Evolutionary conservation across 257 asterid species (phyloP).

Genomic region (Nicotiana otophora): DNA sequence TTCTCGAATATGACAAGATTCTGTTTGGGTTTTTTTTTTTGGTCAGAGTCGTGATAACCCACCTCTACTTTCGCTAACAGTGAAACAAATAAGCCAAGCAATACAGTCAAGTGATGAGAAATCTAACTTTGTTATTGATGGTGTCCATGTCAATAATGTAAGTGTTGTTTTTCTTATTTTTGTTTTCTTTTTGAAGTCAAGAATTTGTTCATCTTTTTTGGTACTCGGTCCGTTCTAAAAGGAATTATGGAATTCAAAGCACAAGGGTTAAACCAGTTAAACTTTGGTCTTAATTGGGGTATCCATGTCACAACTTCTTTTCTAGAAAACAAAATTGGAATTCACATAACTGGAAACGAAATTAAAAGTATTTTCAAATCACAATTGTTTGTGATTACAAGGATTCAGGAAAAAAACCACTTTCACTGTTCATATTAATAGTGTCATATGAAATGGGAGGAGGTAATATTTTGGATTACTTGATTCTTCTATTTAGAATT

Average conservation of each 20-base stretch:
- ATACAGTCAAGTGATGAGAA: conserved; percentile 58
- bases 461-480: background rate
- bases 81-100: conserved; percentile 76
- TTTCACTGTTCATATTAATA: background rate
- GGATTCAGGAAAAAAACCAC: background rate
- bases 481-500: background rate
- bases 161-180: background rate
- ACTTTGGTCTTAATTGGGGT: too few species aligned
- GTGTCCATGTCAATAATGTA: conserved; percentile 74
- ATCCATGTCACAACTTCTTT: background rate
- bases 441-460: background rate
- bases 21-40: background rate
- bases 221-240: background rate
- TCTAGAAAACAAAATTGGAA: background rate
- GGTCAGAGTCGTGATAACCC: conserved; percentile 75
- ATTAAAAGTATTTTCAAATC: background rate
- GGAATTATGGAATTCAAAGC: background rate
- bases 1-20: background rate
- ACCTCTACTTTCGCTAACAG: conserved; percentile 70
- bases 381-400: background rate
- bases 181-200: background rate
- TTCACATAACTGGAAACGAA: background rate
- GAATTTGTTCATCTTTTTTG: background rate
- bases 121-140: conserved; percentile 58
- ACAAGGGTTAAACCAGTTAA: background rate